These are phyloP conservation scores for Bruguiera sexangula DNA, from an alignment of 345 rosid genomes.

Conservation along the genomic window DNA sequence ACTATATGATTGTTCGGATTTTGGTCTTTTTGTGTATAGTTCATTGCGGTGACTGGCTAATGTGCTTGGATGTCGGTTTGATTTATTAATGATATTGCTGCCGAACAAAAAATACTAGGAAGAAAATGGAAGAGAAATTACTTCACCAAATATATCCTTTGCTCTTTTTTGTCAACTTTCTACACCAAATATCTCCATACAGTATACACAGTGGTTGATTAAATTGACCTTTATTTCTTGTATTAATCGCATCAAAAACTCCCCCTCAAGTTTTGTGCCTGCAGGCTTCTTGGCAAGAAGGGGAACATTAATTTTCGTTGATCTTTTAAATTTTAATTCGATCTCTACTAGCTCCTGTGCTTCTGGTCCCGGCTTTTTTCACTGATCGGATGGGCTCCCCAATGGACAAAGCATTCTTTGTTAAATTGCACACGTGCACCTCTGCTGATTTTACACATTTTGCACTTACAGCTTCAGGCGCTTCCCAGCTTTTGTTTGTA, in stretches of 20 bases:
- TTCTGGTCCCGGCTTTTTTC: slow-evolving; percentile 30
- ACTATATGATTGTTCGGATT: neutral
- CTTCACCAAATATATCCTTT: neutral
- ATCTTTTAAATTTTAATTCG: neutral
- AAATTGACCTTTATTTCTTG: no score
- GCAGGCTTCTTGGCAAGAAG: slow-evolving; percentile 26
- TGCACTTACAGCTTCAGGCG: slow-evolving; percentile 32
- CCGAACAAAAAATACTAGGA: neutral
- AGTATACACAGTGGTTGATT: no score
- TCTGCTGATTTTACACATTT: slow-evolving; percentile 11
- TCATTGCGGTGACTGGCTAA: no score
- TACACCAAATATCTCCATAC: neutral
- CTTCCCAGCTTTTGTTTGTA: neutral
- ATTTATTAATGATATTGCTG: neutral
- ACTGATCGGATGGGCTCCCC: slow-evolving; percentile 23
- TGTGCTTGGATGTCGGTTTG: no score
- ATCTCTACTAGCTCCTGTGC: slow-evolving; percentile 6
- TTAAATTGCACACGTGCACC: slow-evolving; percentile 29
- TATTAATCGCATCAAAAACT: slow-evolving; percentile 3
- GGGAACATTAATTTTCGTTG: slow-evolving; percentile 5
- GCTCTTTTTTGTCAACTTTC: neutral
- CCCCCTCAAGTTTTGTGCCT: slow-evolving; percentile 5
- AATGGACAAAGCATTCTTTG: neutral
- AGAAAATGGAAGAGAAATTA: neutral
- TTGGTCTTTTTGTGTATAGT: no score